Evolutionary conservation across 768 basidiomycete genomes (phyloP).

Genomic region (Boletellus emodensis): DNA sequence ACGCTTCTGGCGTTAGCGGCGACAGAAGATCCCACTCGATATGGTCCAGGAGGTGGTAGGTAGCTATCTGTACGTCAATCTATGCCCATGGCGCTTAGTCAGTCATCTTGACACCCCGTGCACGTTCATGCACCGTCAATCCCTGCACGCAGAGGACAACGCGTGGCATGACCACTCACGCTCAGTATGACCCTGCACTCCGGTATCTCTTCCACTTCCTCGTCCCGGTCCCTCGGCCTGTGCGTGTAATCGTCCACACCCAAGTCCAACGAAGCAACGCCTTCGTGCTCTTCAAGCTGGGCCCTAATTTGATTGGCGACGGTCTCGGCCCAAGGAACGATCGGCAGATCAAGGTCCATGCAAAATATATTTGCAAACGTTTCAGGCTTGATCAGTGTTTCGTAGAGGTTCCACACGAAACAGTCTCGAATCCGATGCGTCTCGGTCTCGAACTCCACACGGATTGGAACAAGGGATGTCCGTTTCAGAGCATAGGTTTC

Average conservation of each 20-base stretch:
- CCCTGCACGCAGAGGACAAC: constrained; percentile 1
- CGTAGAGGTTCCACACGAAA: constrained; percentile 94
- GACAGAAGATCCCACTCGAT: constrained; percentile 99
- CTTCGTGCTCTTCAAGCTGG: constrained; percentile 88
- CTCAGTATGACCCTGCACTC: constrained; percentile 83
- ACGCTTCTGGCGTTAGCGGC: constrained; percentile 82
- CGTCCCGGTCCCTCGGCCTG: constrained; percentile 25
- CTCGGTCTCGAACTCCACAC: constrained; percentile 92
- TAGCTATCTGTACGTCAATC: constrained; percentile 97
- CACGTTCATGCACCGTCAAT: constrained; percentile 18
- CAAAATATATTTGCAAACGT: constrained; percentile 86
- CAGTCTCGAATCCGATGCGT: constrained; percentile 89
- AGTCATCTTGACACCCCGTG: constrained; percentile 7
- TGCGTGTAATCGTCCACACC: constrained; percentile 35
- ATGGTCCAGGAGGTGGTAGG: constrained; percentile 86
- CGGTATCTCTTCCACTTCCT: constrained; percentile 59
- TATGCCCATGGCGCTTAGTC: constrained; percentile 28
- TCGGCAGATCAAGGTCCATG: constrained; percentile 77
- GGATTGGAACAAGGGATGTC: constrained; percentile 78
- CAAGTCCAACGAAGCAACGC: constrained; percentile 73
- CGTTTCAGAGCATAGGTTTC: constrained; percentile 54
- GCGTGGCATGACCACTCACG: constrained; percentile 39
- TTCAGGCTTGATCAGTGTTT: constrained; percentile 80
- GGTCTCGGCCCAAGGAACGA: constrained; percentile 63
- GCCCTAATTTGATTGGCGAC: constrained; percentile 84